A percentile compares a stretch with the other conserved stretches of the same genome.
These are phyloP conservation scores for Saccharomycopsis phalli DNA, from an alignment of 1,139 yeast species.

Conservation along the genomic window DNA sequence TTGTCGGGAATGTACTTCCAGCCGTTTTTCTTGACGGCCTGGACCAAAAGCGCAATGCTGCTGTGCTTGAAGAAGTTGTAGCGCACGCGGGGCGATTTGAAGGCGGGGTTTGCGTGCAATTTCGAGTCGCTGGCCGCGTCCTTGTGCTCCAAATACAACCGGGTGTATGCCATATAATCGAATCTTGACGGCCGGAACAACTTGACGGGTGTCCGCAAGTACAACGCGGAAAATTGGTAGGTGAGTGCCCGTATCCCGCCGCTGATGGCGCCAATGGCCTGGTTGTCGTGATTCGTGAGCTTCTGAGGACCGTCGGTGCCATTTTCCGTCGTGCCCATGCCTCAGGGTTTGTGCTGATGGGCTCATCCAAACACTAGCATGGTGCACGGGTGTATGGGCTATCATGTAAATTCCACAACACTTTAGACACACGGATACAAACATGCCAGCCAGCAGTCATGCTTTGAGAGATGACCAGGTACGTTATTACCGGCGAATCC, in stretches of 20 bases:
- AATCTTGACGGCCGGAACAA: constrained; percentile 84
- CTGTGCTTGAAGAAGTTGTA: constrained; percentile 35
- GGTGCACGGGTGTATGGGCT: constrained; percentile 1
- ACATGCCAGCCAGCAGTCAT: constrained; percentile 26
- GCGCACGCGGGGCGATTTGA: constrained; percentile 4
- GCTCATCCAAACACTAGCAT: background rate
- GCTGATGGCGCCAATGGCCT: constrained; percentile 51
- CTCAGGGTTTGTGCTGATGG: background rate
- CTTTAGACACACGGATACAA: background rate
- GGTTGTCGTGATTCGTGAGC: constrained; percentile 23
- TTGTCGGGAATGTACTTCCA: constrained; percentile 84
- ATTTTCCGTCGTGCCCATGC: background rate
- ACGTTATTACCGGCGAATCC: constrained; percentile 23
- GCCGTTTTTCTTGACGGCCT: constrained; percentile 69
- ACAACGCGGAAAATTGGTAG: constrained; percentile 71
- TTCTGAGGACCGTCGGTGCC: constrained; percentile 22
- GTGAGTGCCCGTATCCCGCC: constrained; percentile 79
- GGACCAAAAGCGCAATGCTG: constrained; percentile 59
- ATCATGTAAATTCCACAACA: background rate
- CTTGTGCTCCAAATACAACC: constrained; percentile 41
- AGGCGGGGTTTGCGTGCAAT: constrained; percentile 15
- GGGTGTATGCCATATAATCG: constrained; percentile 66
- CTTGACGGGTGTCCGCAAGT: constrained; percentile 76
- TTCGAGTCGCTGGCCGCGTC: constrained; percentile 25
- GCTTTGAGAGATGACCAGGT: constrained; percentile 38